A percentile compares a stretch with the other conserved stretches of the same genome.
These are phyloP conservation scores for Porphyra umbilicalis DNA, from an alignment of 31 red algal genomes.

Conservation along the genomic window DNA sequence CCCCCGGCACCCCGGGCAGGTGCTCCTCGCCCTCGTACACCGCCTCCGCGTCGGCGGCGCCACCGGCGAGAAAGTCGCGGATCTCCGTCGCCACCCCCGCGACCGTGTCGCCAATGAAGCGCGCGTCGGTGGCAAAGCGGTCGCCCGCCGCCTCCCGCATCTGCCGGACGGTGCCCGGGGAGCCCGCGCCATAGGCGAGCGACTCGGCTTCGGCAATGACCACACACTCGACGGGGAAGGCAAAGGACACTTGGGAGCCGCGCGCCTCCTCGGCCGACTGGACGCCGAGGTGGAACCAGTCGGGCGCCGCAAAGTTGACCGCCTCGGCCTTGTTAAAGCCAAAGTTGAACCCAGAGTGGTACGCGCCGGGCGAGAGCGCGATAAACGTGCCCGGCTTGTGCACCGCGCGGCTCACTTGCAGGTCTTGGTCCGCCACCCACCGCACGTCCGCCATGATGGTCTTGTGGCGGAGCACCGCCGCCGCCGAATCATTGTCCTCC, in stretches of 20 bases:
- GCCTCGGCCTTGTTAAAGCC: conserved; percentile 87
- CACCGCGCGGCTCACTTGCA: conserved; percentile 42
- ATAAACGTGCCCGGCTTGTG: conserved; percentile 74
- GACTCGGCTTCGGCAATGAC: not conserved
- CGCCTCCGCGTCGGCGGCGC: not conserved
- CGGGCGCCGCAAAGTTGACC: conserved; percentile 66
- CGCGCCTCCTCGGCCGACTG: not conserved
- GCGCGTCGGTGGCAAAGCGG: not conserved
- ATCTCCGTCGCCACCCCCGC: not conserved
- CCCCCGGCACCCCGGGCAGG: not conserved
- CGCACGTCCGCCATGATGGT: conserved; percentile 44
- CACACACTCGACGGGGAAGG: not conserved
- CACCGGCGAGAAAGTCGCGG: not conserved
- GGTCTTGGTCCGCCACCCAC: not conserved
- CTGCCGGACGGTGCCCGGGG: not conserved
- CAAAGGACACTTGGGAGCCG: not conserved
- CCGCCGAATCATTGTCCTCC: conserved; percentile 13
- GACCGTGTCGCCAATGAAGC: not conserved
- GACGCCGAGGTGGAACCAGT: conserved; percentile 57
- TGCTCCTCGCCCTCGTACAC: too few relatives aligned
- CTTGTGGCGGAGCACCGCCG: conserved; percentile 44
- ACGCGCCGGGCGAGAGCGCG: conserved; percentile 58
- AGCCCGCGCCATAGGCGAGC: not conserved
- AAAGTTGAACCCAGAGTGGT: conserved; percentile 83
- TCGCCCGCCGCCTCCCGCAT: not conserved